These are phyloP conservation scores for Solanum boliviense DNA, from an alignment of 257 asterid genomes.

Conservation along the genomic window DNA sequence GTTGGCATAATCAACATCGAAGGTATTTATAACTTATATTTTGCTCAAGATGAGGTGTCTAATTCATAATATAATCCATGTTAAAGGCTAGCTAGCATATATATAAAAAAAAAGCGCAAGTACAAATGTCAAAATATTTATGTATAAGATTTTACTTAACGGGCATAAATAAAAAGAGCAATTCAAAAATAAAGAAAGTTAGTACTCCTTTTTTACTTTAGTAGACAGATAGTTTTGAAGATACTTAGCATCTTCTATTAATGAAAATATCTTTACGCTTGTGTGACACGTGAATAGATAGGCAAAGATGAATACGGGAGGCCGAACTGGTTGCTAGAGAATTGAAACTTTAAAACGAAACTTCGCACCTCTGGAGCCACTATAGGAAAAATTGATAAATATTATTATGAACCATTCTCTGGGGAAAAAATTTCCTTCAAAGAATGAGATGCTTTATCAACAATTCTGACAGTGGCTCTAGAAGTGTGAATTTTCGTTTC, in stretches of 20 bases:
- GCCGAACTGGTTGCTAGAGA: background rate
- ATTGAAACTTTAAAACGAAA: background rate
- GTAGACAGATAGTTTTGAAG: too few relatives aligned
- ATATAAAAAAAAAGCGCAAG: background rate
- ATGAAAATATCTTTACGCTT: too few relatives aligned
- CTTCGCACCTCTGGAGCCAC: background rate
- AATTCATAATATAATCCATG: background rate
- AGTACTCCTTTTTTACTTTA: too few relatives aligned
- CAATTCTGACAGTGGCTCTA: too few relatives aligned
- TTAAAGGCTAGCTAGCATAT: background rate
- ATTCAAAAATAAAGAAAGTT: too few relatives aligned
- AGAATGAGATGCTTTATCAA: too few relatives aligned
- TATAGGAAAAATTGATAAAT: too few relatives aligned
- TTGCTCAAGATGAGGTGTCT: background rate
- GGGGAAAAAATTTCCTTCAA: too few relatives aligned
- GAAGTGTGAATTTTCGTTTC: background rate
- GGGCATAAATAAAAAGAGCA: background rate
- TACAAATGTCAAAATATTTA: background rate
- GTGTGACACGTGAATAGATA: too few relatives aligned
- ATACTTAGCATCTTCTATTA: too few relatives aligned
- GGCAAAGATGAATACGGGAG: too few relatives aligned
- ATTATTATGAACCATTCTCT: too few relatives aligned
- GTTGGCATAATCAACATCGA: background rate
- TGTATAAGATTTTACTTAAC: background rate
- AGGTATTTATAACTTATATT: background rate